Evolutionary conservation across 441 rosid genomes (phyloP).

Genomic region (Eugenia klotzschiana): DNA sequence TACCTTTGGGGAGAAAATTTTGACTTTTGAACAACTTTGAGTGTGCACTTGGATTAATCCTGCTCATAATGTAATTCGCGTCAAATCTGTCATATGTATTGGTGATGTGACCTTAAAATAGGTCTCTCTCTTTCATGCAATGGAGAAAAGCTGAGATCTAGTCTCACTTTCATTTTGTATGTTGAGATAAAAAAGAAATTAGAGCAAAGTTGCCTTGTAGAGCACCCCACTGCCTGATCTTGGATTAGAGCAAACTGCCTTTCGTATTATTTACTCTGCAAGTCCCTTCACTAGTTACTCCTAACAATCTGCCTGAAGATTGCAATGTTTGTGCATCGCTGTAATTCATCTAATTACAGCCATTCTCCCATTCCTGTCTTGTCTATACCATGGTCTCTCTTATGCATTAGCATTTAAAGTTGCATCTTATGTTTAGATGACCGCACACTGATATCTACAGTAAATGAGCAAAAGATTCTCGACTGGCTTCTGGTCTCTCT

Average conservation of each 20-base stretch:
- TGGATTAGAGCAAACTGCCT: background rate
- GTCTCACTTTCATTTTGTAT: background rate
- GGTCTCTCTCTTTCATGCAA: background rate
- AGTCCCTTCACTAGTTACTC: background rate
- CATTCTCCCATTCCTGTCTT: background rate
- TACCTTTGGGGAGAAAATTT: background rate
- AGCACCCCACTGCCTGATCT: background rate
- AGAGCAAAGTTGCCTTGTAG: background rate
- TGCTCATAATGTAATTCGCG: background rate
- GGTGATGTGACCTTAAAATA: background rate
- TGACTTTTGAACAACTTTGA: background rate
- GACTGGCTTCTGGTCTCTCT: background rate
- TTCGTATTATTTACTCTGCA: too few species aligned
- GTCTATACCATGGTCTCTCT: background rate
- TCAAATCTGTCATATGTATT: background rate
- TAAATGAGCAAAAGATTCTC: background rate
- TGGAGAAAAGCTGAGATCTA: background rate
- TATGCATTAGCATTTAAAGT: background rate
- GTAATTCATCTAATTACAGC: too few species aligned
- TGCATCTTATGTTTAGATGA: background rate
- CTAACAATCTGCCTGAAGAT: background rate
- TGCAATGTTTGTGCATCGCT: background rate
- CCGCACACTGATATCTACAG: background rate
- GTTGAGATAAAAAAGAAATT: background rate
- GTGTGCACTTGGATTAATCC: background rate